A percentile compares a stretch with the other conserved stretches of the same genome.
Evolutionary conservation across 148 eudicot genomes (phyloP).

Genomic region (Tetragonia tetragonoides): DNA sequence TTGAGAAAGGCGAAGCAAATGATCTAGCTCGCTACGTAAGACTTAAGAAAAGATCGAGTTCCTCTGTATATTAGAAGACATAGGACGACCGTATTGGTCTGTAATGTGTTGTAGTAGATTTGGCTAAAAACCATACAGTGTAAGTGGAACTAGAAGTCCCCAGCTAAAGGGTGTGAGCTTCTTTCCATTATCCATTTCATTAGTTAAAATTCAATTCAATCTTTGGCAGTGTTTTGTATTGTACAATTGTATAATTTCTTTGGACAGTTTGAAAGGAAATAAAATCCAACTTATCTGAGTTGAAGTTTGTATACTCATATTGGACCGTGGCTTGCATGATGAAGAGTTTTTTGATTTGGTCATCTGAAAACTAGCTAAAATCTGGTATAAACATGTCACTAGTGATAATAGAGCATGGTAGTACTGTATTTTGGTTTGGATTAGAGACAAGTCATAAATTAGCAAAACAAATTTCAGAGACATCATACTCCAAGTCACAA

Average conservation of each 20-base stretch:
- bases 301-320: background rate
- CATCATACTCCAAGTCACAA: too few species aligned
- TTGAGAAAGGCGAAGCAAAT: background rate
- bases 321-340: too few species aligned
- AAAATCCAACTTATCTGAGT: background rate
- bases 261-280: background rate
- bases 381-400: too few species aligned
- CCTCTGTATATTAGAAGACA: background rate
- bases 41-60: background rate
- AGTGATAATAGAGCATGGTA: too few species aligned
- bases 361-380: too few species aligned
- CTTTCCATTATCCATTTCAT: background rate
- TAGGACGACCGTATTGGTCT: background rate
- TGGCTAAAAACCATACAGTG: background rate
- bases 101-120: background rate
- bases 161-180: background rate
- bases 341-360: too few species aligned
- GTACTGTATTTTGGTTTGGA: too few species aligned
- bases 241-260: background rate
- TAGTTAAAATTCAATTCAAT: background rate
- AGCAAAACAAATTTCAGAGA: too few species aligned
- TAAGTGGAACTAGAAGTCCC: background rate
- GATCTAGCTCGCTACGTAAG: background rate
- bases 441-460: too few species aligned
- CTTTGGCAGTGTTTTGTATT: background rate